Base-by-base conservation (phyloP, 2,329 filamentous ascomycete species). In the Fusarium marasasianum region DNA sequence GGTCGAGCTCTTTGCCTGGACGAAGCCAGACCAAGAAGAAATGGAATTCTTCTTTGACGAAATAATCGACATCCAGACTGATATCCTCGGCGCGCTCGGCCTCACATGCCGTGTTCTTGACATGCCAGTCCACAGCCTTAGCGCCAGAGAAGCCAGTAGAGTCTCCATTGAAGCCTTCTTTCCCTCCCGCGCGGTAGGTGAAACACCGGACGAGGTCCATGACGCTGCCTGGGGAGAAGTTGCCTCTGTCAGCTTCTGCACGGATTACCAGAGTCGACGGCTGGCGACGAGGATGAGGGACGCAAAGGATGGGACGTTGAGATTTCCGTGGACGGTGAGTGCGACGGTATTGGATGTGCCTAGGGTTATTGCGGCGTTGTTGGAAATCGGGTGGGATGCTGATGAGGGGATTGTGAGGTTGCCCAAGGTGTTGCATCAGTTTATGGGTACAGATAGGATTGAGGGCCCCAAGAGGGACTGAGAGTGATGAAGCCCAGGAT, bases 131-230 rank as follows among this genome's bases (percentile, higher is more conserved):
- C 47, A 24, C 0, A 24, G 10, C 1, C 47, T 51, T 2, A 10
- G 29, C 6, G 29, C 22, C 1, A 33, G 47, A 51, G 29, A 51
- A 24, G 18, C 47, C 15, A 2, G 47, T 18, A 33, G 22, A 24
- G 17, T 51, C 47, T 13, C 22, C 8, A 33, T 51, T 2, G 22
- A 51, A 4, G 29, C 47, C 1, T 51, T 51, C 47, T 51, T 51
- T 4, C 47, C 47, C 3, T 51, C 3, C 2, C 22, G 47, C 6
- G 29, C 29, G 0, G 22, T 51, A 8, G 29, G 47, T 10, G 0
- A 18, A 5, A 51, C 22, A 33, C 14, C 3, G 0, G 47, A 33
- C 0, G 29, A 51, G 0, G 6, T 51, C 5, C 47, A 51, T 5
- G 47, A 24, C 31, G 29, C 47, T 51, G 29, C 22, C 3, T 51